Percentiles rank a stretch among this genome's conserved stretches.
phyloP scores from a whole-genome alignment of 148 eudicot species.

The Vaccinium corymbosum region DNA sequence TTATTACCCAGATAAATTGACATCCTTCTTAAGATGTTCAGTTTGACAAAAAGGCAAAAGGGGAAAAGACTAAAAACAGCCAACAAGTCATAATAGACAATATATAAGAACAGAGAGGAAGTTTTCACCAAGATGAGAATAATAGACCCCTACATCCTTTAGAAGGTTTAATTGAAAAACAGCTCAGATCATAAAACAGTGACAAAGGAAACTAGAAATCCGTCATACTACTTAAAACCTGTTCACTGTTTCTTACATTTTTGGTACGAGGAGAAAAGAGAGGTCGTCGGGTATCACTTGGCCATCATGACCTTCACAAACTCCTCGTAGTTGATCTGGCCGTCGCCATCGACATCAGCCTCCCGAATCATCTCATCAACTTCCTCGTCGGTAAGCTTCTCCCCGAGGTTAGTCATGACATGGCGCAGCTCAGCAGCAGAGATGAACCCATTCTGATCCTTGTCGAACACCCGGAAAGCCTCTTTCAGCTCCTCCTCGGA shows the following conservation, averaged over 20 bases:
- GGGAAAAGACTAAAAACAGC: background rate
- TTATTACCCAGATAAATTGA: background rate
- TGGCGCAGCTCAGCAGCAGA: conserved; percentile 86
- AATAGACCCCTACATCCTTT: background rate
- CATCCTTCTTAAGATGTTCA: background rate
- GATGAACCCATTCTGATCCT: conserved; percentile 80
- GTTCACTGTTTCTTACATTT: background rate
- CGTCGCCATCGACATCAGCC: conserved; percentile 50
- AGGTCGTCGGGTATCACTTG: conserved; percentile 28
- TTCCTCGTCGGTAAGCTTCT: conserved; percentile 81
- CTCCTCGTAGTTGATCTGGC: conserved; percentile 81
- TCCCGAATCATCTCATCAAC: conserved; percentile 69
- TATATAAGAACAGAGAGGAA: background rate
- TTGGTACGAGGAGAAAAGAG: background rate
- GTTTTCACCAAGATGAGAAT: background rate
- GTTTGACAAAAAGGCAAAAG: background rate
- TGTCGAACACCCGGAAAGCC: conserved; percentile 80
- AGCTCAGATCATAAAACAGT: background rate
- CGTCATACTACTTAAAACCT: background rate
- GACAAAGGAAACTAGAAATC: background rate
- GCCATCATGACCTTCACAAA: conserved; percentile 79
- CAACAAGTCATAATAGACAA: background rate
- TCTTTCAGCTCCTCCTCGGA: conserved; percentile 82
- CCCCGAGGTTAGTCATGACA: conserved; percentile 82
- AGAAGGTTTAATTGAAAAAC: background rate